Evolutionary conservation across 257 asterid species (phyloP), one percentile per base, ranked within the genome.

Genomic region (Cinchona pubescens): DNA sequence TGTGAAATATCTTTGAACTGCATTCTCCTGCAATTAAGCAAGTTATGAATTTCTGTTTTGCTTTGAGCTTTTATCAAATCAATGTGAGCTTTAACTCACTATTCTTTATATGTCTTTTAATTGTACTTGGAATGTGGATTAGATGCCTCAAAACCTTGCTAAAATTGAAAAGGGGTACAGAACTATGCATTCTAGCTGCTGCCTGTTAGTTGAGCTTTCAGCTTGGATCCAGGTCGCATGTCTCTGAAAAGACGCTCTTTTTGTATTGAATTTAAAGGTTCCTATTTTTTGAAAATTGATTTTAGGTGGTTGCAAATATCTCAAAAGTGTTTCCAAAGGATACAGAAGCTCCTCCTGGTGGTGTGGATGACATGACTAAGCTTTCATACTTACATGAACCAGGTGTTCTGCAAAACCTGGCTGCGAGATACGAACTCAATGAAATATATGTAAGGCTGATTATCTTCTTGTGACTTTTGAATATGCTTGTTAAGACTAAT

Each of bases 381-480:
- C 99, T 95, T 80, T 92, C 99, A 74, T 95, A 95, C 87, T 86
- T 95, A 86, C 99, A 95, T 76, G 99, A 95, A 82, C 99, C 99
- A 67, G 99, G 98, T 67, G 99, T 95, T 83, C 87, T 95, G 82
- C 97, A 92, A 87, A 95, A 95, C 83, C 85, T 95, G 82, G 90
- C 93, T 69, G 61, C 98, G 64, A 88, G 99, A 95, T 95, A 95
- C 85, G 99, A 92, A 84, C 93, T 95, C 45, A 95, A 95, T 82
- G 99, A 95, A 84, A 95, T 95, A 79, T 95, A 95, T 85, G 99
- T 95, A 87, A 84, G 96, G 27, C 69, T 63, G 65, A 63, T 61
- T 71, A 76, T 69, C 75, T 65, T 68, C 61, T 75, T 27, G 48
- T 69, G 29, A 73, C 72, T 23, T 34, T 56, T 38, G 75, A 78